These are phyloP conservation scores for Diaporthe citrichinensis DNA, from an alignment of 2,329 filamentous ascomycete genomes.

Conservation along the genomic window DNA sequence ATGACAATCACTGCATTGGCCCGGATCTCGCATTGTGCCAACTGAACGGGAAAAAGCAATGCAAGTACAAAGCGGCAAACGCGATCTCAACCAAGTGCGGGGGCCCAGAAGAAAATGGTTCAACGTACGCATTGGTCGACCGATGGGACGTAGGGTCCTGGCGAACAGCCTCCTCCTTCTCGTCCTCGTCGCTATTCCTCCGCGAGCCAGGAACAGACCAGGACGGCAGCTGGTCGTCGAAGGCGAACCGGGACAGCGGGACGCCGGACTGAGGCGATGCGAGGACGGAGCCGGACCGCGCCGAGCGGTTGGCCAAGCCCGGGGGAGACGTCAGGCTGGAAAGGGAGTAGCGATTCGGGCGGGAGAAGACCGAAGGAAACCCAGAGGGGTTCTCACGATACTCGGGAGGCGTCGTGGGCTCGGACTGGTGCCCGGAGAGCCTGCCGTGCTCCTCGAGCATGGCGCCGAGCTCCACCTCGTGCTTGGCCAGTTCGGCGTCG, in stretches of 20 bases:
- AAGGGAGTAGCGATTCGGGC: conserved; percentile 84
- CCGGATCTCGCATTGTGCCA: neutral
- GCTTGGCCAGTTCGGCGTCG: conserved; percentile 90
- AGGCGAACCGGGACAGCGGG: conserved; percentile 68
- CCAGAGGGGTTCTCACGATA: conserved; percentile 80
- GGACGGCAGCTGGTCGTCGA: conserved; percentile 79
- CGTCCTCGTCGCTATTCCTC: conserved; percentile 91
- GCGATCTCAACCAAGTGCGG: neutral
- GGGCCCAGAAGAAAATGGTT: conserved; percentile 38
- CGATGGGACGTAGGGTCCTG: conserved; percentile 80
- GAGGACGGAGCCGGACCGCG: conserved; percentile 83
- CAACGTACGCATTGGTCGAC: conserved; percentile 83
- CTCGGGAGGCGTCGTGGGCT: conserved; percentile 96
- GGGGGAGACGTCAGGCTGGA: conserved; percentile 89
- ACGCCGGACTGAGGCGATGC: conserved; percentile 81
- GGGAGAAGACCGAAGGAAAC: conserved; percentile 84
- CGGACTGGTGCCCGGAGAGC: conserved; percentile 84
- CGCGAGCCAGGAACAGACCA: conserved; percentile 89
- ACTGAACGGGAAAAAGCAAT: neutral
- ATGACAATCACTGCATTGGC: neutral
- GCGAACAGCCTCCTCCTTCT: conserved; percentile 82
- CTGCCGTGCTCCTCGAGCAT: conserved; percentile 84
- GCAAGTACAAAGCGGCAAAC: conserved; percentile 1
- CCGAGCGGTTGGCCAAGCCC: conserved; percentile 79
- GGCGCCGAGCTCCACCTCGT: conserved; percentile 86